Evolutionary conservation across 768 basidiomycete genomes (phyloP), one percentile per base, ranked within the genome.

Genomic region (Calocybe gangraenosa): DNA sequence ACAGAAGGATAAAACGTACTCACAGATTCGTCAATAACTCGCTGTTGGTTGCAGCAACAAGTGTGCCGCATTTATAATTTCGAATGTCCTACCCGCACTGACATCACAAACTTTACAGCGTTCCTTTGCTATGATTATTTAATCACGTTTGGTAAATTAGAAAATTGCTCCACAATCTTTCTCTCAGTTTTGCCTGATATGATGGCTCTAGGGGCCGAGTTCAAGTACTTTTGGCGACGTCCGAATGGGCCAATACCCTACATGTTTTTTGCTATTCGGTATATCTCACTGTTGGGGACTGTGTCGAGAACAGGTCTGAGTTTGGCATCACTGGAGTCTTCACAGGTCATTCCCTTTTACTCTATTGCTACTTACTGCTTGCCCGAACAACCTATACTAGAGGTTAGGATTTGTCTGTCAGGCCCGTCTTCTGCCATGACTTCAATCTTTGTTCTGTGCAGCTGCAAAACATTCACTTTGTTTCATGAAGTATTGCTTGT

Each of bases 231-330:
- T 4, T 80, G 78, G 78, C 58, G 58, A 42, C 61, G 65, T 34
- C 67, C 66, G 1, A 68, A 67, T 41, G 61, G 58, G 1, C 38
- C 49, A 7, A 69, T 71, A 42, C 62, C 72, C 1, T 64, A 66
- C 23, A 64, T 69, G 52, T 79, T 79, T 57, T 69, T 74, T 39
- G 35, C 73, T 23, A 76, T 76, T 48, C 73, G 78, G 3, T 81
- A 81, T 43, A 50, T 73, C 22, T 64, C 71, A 1, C 62, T 75
- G 39, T 57, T 73, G 32, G 70, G 67, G 21, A 68, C 67, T 38
- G 51, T 69, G 11, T 53, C 50, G 7, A 61, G 65, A 14, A 52
- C 57, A 28, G 25, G 25, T 11, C 5, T 11, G 2, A 45, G 62
- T 14, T 51, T 68, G 25, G 60, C 51, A 3, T 65, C 67, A 48